Base-by-base conservation (phyloP, 352 stramenopile species). In the Pythium vanterpoolii region DNA sequence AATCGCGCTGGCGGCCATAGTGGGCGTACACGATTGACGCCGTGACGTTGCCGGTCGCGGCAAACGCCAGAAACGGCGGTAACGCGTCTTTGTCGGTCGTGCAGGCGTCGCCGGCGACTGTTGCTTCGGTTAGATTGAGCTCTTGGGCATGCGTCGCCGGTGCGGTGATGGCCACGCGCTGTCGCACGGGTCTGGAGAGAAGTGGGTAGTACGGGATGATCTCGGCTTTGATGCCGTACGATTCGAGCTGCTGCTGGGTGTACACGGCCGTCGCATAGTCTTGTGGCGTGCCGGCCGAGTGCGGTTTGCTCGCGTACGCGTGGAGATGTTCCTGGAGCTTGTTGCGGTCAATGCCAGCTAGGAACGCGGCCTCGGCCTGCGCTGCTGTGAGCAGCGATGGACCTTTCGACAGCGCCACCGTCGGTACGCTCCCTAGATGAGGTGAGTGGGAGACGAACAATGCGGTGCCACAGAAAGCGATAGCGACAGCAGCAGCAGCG, bases 11-110 rank as follows among this genome's bases (percentile, higher is more conserved):
- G 14, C 69, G 62, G 1, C 83, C 89, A 56, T 91, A 93, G 66
- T 97, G 96, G 26, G 84, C 88, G 66, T 96, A 97, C 53, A 97
- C 85, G 0, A 94, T 57, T 1, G 80, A 60, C 7, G 69, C 72
- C 13, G 72, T 85, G 33, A 94, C 72, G 56, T 89, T 78, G 9
- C 88, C 89, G 2, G 77, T 79, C 2, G 83, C 79, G 4, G 80
- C 74, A 68, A 97, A 97, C 5, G 80, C 87, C 48, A 95, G 64
- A 62, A 89, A 97, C 11, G 86, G 76, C 58, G 73, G 87, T 57
- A 82, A 68, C 56, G 72, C 85, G 34, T 76, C 69, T 58, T 66
- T 52, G 52, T 62, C 72, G 56, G 56, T 89, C 43, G 68, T 78
- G 49, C 93, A 84, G 11, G 82, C 56, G 45, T 93, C 85, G 26